Evolutionary conservation across 768 basidiomycete species (phyloP).

Genomic region (Ramaria rubella): DNA sequence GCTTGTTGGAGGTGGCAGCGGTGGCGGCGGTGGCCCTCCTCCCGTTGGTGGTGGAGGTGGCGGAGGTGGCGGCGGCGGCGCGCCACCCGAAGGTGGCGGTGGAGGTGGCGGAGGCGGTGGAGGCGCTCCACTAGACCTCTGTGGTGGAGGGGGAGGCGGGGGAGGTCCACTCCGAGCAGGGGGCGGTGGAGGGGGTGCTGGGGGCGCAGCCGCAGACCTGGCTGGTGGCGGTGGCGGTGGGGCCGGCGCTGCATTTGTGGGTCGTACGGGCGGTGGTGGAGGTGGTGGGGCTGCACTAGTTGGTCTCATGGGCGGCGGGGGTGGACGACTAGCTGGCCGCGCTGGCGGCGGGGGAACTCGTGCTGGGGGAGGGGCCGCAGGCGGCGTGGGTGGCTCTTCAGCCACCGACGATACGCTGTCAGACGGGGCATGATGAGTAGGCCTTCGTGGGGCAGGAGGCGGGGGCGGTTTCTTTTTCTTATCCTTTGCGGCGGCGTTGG

Average conservation of each 20-base stretch:
- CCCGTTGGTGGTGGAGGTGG: conserved; percentile 24
- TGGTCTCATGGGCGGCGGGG: conserved; percentile 8
- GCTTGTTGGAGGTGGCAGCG: conserved; percentile 40
- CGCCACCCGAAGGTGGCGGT: conserved; percentile 31
- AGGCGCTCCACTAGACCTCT: conserved; percentile 25
- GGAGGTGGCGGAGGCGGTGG: conserved; percentile 30
- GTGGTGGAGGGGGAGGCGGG: conserved; percentile 26
- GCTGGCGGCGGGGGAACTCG: conserved; percentile 4
- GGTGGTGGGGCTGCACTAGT: conserved; percentile 7
- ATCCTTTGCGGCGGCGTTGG: conserved; percentile 21
- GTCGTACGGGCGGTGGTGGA: conserved; percentile 3
- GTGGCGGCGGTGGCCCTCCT: conserved; percentile 24
- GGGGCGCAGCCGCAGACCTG: conserved; percentile 27
- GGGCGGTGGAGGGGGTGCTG: conserved; percentile 25
- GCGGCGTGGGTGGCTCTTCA: conserved; percentile 13
- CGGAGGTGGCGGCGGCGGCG: conserved; percentile 23
- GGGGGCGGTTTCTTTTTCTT: conserved; percentile 35
- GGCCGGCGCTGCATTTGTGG: conserved; percentile 4
- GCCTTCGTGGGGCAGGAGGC: conserved; percentile 28
- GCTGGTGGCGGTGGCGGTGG: conserved; percentile 14
- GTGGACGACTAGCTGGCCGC: conserved; percentile 11
- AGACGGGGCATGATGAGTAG: conserved; percentile 19
- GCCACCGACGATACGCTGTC: conserved; percentile 19
- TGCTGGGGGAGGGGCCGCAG: conserved; percentile 6
- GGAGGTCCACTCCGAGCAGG: conserved; percentile 31